These are phyloP conservation scores for Stagonosporopsis vannaccii DNA, from an alignment of 2,329 filamentous ascomycete genomes.

Conservation along the genomic window DNA sequence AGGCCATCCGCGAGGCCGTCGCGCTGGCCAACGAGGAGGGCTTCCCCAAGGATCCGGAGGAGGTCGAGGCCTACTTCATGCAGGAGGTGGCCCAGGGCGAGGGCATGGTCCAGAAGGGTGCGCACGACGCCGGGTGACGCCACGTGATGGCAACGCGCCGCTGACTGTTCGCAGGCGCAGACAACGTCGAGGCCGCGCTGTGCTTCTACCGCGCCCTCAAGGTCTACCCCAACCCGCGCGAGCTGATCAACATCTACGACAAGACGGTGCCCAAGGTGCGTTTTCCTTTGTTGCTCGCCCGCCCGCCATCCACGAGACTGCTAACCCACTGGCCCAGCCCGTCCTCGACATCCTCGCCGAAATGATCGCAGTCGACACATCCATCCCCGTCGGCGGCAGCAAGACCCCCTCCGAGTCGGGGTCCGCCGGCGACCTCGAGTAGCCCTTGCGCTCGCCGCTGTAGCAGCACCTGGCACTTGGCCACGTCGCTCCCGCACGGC, in stretches of 20 bases:
- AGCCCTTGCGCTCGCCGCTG: constrained; percentile 14
- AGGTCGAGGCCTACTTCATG: constrained; percentile 97
- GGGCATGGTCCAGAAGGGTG: constrained; percentile 81
- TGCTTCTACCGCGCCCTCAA: constrained; percentile 99
- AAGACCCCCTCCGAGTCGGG: constrained; percentile 47
- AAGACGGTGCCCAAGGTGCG: constrained; percentile 94
- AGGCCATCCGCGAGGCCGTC: constrained; percentile 77
- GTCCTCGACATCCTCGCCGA: constrained; percentile 95
- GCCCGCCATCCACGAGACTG: not conserved
- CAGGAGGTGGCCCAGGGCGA: constrained; percentile 92
- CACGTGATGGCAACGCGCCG: too few species aligned
- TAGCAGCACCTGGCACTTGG: constrained; percentile 20
- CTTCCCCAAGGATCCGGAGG: constrained; percentile 88
- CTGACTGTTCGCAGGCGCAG: constrained; percentile 63
- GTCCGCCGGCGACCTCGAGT: constrained; percentile 45
- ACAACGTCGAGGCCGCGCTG: constrained; percentile 82
- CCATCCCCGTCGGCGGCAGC: constrained; percentile 51
- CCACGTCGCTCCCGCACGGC: constrained; percentile 9
- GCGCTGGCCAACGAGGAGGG: constrained; percentile 87
- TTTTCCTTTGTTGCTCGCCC: not conserved
- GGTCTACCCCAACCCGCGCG: constrained; percentile 92
- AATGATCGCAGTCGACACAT: constrained; percentile 94
- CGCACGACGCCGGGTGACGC: not conserved
- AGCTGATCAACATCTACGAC: constrained; percentile 96
- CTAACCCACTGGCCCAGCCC: constrained; percentile 64